These are phyloP conservation scores for Erythrobasidium hasegawianum DNA, from an alignment of 1,284 basidiomycete genomes.

Conservation along the genomic window DNA sequence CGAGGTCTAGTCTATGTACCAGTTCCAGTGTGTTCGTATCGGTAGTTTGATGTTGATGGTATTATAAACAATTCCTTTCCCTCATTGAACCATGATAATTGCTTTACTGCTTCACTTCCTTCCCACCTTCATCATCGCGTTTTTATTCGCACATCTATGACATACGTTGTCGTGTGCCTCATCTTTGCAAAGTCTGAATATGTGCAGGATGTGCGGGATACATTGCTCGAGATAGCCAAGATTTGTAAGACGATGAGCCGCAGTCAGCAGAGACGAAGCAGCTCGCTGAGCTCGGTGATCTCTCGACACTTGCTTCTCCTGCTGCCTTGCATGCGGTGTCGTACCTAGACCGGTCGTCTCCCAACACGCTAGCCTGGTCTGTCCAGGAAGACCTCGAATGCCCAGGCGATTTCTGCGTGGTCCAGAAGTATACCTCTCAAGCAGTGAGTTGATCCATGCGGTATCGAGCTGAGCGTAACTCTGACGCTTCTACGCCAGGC, in stretches of 20 bases:
- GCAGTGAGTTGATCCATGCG: not conserved
- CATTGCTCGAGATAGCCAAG: not conserved
- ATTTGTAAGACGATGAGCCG: not conserved
- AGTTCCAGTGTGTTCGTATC: too few relatives aligned
- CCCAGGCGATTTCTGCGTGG: not conserved
- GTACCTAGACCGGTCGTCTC: not conserved
- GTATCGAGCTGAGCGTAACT: too few relatives aligned
- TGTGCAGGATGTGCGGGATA: not conserved
- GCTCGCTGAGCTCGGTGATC: not conserved
- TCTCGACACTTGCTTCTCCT: not conserved
- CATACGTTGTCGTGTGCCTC: not conserved
- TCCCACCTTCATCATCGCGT: too few relatives aligned
- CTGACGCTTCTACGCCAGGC: not conserved
- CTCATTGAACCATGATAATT: not conserved
- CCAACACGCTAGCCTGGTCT: not conserved
- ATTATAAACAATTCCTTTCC: not conserved
- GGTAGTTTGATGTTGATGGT: not conserved
- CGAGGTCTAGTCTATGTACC: slow-evolving; percentile 5
- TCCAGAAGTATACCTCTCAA: not conserved
- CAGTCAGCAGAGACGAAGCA: not conserved
- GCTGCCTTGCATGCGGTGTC: not conserved
- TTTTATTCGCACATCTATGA: not conserved
- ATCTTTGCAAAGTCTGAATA: slow-evolving; percentile 1
- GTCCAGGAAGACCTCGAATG: slow-evolving; percentile 1
- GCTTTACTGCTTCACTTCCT: not conserved